Base-by-base conservation (phyloP, 1,284 basidiomycete genomes). In the Athelia psychrophila region DNA sequence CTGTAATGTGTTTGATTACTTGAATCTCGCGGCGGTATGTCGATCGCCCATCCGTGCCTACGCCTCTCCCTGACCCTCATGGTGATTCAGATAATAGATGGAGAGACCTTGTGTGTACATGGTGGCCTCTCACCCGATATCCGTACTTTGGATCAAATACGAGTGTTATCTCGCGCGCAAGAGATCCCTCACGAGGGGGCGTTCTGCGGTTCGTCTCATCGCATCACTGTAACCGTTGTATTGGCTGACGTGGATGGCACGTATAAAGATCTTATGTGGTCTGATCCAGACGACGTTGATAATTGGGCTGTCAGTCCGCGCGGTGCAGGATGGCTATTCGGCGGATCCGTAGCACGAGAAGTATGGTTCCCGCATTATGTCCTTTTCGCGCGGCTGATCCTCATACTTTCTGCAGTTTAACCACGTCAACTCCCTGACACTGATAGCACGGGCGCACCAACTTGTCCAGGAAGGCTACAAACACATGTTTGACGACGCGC, bases 121-220 rank as follows among this genome's bases (percentile, higher is more conserved):
- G 95, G 94, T 3, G 95, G 93, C 12, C 80, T 95, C 6, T 95
- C 91, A 16, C 94, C 93, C 0, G 95, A 96, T 64, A 93, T 98
- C 55, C 80, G 92, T 47, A 95, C 93, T 2, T 74, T 96, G 3
- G 95, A 97, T 67, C 93, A 97, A 68, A 92, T 97, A 54, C 82
- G 95, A 22, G 91, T 95, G 16, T 77, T 98, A 51, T 92, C 93
- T 19, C 77, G 95, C 57, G 92, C 93, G 1, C 95, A 97, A 64
- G 95, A 98, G 70, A 94, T 97, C 45, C 95, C 95, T 1, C 95
- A 98, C 64, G 95, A 97, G 66, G 95, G 95, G n/a, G 92, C 95
- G 2, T 98, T 98, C 67, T 98, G 95, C 60, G 93, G 92, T 92
- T 60, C 51, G 85, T 61, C 19, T 44, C 18, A 20, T 32, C 9